These are phyloP conservation scores for Fusarium brachygibbosum DNA, from an alignment of 2,329 filamentous ascomycete species.

Conservation along the genomic window DNA sequence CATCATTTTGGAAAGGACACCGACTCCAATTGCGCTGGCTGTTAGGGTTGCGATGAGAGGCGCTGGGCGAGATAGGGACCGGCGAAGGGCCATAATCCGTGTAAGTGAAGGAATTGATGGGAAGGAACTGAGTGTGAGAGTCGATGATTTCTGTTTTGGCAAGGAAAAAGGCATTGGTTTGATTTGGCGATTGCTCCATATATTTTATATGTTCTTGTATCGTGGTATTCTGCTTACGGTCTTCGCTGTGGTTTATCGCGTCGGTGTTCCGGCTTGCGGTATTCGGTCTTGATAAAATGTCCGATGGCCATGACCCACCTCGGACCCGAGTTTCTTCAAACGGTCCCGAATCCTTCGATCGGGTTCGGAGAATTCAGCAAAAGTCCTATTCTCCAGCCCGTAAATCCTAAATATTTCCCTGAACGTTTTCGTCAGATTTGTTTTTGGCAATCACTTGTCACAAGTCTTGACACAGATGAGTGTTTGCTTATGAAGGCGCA, in stretches of 20 bases:
- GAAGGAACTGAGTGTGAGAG: neutral
- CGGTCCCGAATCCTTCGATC: neutral
- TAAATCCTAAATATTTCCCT: neutral
- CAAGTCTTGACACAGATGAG: neutral
- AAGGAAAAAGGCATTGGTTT: too few relatives aligned
- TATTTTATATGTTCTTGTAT: neutral
- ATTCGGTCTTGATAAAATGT: neutral
- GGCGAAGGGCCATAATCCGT: slow-evolving; percentile 31
- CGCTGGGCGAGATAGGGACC: slow-evolving; percentile 33
- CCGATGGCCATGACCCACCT: neutral
- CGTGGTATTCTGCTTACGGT: neutral
- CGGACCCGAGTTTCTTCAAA: neutral
- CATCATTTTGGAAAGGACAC: slow-evolving; percentile 41
- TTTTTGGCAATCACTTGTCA: neutral
- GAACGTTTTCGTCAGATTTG: neutral
- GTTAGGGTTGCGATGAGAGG: slow-evolving; percentile 45
- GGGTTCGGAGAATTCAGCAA: neutral
- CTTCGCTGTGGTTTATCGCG: neutral
- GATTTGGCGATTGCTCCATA: too few relatives aligned
- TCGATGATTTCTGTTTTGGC: neutral
- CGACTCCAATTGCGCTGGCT: slow-evolving; percentile 33
- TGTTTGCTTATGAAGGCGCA: too few relatives aligned
- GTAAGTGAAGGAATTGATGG: neutral
- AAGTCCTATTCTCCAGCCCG: neutral
- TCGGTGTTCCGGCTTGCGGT: neutral